Percentiles rank a stretch among this genome's conserved stretches.
These are phyloP conservation scores for Xylaria longipes DNA, from an alignment of 495 filamentous ascomycete genomes.

Conservation along the genomic window DNA sequence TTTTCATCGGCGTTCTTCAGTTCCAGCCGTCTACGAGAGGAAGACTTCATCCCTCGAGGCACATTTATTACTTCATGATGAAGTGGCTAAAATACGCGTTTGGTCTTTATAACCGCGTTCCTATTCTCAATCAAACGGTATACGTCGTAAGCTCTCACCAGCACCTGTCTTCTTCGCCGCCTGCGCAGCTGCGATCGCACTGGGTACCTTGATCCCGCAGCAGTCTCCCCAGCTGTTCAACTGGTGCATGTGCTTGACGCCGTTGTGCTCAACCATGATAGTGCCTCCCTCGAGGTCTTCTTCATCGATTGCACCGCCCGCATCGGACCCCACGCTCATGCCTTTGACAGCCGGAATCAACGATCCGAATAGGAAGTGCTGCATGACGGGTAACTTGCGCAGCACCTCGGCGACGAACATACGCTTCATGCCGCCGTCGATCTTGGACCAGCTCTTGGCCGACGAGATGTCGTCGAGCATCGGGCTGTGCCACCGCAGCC, in stretches of 20 bases:
- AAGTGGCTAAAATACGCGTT: neutral
- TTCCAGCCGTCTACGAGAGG: neutral
- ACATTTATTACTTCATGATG: neutral
- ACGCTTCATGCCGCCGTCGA: conserved; percentile 91
- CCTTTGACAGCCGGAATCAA: conserved; percentile 79
- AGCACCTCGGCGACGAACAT: conserved; percentile 97
- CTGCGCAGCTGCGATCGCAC: conserved; percentile 83
- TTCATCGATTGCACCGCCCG: conserved; percentile 44
- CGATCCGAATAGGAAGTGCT: conserved; percentile 93
- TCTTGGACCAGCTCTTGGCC: conserved; percentile 90
- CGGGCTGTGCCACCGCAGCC: conserved; percentile 93
- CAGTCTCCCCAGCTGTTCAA: conserved; percentile 88
- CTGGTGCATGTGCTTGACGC: conserved; percentile 71
- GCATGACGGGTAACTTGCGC: conserved; percentile 94
- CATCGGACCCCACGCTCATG: conserved; percentile 71
- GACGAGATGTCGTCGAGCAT: conserved; percentile 98
- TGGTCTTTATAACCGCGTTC: neutral
- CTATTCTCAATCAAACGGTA: conserved; percentile 80
- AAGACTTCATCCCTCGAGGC: neutral
- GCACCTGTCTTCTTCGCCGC: conserved; percentile 78
- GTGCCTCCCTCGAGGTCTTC: conserved; percentile 62
- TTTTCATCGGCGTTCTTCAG: neutral
- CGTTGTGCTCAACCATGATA: conserved; percentile 64
- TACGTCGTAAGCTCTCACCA: conserved; percentile 71
- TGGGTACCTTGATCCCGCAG: conserved; percentile 97